Evolutionary conservation across 2,329 filamentous ascomycete species (phyloP).

Genomic region (Macrophomina phaseolina): DNA sequence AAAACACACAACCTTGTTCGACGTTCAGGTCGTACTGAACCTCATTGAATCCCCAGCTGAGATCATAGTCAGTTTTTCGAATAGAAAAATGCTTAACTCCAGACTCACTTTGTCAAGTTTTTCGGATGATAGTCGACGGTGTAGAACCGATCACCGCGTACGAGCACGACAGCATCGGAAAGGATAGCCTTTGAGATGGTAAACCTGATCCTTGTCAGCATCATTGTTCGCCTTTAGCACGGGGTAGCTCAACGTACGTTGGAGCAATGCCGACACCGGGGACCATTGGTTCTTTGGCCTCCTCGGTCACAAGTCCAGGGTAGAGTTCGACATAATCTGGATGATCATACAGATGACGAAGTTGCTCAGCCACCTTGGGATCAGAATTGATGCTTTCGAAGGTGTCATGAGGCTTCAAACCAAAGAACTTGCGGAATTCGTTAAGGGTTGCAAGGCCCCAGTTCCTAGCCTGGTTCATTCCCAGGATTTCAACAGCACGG

Average conservation of each 20-base stretch:
- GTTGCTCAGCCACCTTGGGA: slow-evolving; percentile 67
- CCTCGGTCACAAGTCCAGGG: slow-evolving; percentile 77
- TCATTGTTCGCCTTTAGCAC: too few relatives aligned
- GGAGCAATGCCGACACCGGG: slow-evolving; percentile 70
- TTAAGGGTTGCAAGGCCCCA: slow-evolving; percentile 83
- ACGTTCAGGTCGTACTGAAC: slow-evolving; percentile 72
- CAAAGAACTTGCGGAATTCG: slow-evolving; percentile 82
- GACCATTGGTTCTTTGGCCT: slow-evolving; percentile 71
- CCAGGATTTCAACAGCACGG: slow-evolving; percentile 76
- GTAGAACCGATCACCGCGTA: slow-evolving; percentile 78
- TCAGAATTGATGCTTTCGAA: slow-evolving; percentile 87
- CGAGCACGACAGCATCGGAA: slow-evolving; percentile 75
- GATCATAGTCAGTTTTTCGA: background rate
- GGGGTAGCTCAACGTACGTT: too few relatives aligned
- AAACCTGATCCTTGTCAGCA: slow-evolving; percentile 55
- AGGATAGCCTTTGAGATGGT: slow-evolving; percentile 77
- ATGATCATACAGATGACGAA: slow-evolving; percentile 68
- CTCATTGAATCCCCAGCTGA: slow-evolving; percentile 75
- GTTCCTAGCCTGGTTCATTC: slow-evolving; percentile 74
- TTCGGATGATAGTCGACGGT: slow-evolving; percentile 71
- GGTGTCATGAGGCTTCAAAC: slow-evolving; percentile 74
- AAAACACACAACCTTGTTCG: slow-evolving; percentile 80
- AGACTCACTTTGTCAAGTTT: slow-evolving; percentile 66
- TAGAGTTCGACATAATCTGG: slow-evolving; percentile 79
- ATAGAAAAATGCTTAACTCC: too few relatives aligned